Base-by-base conservation (phyloP, 129 eudicot species). In the Scalesia atractyloides region DNA sequence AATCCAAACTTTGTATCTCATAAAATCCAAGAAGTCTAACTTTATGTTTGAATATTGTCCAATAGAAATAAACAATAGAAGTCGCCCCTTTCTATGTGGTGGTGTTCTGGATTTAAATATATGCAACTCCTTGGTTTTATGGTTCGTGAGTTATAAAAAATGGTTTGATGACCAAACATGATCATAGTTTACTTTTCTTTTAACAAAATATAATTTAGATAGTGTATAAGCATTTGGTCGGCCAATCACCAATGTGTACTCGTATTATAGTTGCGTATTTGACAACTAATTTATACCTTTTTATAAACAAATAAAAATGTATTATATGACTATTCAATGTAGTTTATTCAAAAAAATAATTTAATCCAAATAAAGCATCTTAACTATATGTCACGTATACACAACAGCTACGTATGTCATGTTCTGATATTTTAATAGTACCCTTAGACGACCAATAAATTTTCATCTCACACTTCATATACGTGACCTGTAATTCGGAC, bases 91-190 rank as follows among this genome's bases (percentile, higher is more conserved):
- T 1, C 33, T 13, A 48, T 48, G 5, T 48, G 53, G 4, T 56
- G 13, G 2, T 39, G 34, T 0, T 64, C 8, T 16, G 47, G 18
- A 13, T 43, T 15, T 30, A 4, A 7, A 22, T 36, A 41, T 41
- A 60, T 19, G 24, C 5, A 54, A 18, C 51, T 56, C 5, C 50
- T 33, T 17, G 41, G 63, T 14, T 74, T 64, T 64, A 5, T 51
- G 79, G 53, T 51, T 64, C 68, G 73, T 76, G 51, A 49, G 66
- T 6, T 48, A 37, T 33, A 47, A 16, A 59, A 57, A 62, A 22
- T 50, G 69, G 76, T 69, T 69, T 69, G 81, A 77, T 69, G 81
- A 77, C 81, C 76, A 77, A 77, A 77, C 81, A 77, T 60, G 64
- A 69, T 76, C 19, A 68, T 58, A 26, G 69, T 58, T 56, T 64